These are phyloP conservation scores for Aspergillus floridensis DNA, from an alignment of 2,329 filamentous ascomycete genomes.

Conservation along the genomic window DNA sequence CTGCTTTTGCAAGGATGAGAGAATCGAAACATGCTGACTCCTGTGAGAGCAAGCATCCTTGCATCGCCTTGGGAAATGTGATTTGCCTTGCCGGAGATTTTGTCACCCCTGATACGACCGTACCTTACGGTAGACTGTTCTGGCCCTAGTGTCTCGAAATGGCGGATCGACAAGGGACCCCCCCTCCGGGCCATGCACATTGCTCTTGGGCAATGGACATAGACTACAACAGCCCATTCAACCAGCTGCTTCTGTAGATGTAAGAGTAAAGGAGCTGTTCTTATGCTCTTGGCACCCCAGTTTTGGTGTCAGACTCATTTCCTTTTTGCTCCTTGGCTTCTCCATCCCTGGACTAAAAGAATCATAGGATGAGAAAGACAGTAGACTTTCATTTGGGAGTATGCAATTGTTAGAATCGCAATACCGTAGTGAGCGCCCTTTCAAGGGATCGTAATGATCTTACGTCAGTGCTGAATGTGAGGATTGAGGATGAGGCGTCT, in stretches of 20 bases:
- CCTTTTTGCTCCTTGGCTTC: not conserved
- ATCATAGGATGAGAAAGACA: not conserved
- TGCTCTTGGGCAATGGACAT: not conserved
- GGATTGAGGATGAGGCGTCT: constrained; percentile 4
- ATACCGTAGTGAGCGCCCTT: not conserved
- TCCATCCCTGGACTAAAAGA: not conserved
- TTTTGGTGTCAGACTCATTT: not conserved
- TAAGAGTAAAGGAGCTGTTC: not conserved
- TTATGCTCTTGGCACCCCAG: not conserved
- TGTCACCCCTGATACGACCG: constrained; percentile 12
- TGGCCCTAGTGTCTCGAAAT: constrained; percentile 14
- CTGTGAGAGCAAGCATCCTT: not conserved
- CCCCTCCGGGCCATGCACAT: no score
- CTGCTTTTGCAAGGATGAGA: not conserved
- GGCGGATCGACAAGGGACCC: not conserved
- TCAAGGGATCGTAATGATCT: constrained; percentile 6
- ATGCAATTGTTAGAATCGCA: not conserved
- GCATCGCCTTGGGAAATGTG: not conserved
- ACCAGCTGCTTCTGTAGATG: not conserved
- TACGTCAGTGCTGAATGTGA: constrained; percentile 1
- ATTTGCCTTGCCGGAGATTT: constrained; percentile 1
- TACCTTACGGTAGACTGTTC: constrained; percentile 15
- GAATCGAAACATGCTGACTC: not conserved
- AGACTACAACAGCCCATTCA: no score
- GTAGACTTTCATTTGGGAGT: not conserved